Evolutionary conservation across 2,329 filamentous ascomycete genomes (phyloP).

Genomic region (Fusarium mexicanum): DNA sequence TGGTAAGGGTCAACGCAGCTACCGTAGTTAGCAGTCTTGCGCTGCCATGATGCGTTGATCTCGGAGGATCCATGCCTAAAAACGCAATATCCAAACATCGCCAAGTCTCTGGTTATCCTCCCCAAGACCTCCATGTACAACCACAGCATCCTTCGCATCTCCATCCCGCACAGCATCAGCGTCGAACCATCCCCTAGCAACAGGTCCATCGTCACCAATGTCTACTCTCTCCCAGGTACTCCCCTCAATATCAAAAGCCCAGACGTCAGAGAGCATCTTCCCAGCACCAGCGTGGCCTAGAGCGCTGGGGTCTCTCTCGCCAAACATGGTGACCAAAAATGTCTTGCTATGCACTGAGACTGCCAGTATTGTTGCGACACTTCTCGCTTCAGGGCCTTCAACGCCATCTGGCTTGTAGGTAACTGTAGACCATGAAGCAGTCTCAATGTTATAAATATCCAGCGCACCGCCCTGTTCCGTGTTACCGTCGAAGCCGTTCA

Average conservation of each 20-base stretch:
- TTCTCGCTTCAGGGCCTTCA: background rate
- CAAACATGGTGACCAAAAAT: background rate
- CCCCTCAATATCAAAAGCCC: background rate
- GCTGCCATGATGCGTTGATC: rapidly evolving
- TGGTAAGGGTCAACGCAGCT: background rate
- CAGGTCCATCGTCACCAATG: background rate
- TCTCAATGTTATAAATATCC: background rate
- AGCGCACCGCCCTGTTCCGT: background rate
- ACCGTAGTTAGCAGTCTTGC: rapidly evolving
- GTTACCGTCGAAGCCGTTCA: background rate
- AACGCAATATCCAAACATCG: background rate
- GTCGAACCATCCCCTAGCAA: constrained; percentile 2
- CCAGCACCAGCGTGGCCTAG: background rate
- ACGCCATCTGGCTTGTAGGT: background rate
- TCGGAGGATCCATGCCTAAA: rapidly evolving
- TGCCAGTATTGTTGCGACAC: background rate
- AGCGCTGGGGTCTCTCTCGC: background rate
- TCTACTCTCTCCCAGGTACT: background rate
- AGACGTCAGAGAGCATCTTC: background rate
- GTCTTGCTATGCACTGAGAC: rapidly evolving
- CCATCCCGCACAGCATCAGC: background rate
- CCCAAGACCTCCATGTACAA: background rate
- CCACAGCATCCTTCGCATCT: rapidly evolving
- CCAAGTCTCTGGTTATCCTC: background rate
- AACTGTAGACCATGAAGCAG: background rate